Evolutionary conservation across 2,329 filamentous ascomycete genomes (phyloP).

Genomic region (Apiospora arundinis): DNA sequence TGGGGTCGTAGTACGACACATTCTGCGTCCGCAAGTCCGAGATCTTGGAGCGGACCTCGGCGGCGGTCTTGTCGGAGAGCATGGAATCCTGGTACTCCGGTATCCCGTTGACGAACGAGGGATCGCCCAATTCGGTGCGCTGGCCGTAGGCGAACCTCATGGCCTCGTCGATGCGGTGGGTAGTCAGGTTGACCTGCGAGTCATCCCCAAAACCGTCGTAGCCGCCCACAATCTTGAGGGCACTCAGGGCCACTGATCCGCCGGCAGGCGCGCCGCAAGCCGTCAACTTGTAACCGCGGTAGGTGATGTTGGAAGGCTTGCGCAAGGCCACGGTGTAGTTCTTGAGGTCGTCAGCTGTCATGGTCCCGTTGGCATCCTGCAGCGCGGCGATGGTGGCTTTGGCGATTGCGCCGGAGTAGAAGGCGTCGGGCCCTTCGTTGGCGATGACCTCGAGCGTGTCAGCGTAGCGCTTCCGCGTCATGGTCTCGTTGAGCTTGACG

Average conservation of each 20-base stretch:
- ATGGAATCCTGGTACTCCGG: constrained; percentile 66
- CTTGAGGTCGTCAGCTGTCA: constrained; percentile 80
- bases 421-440: constrained; percentile 42
- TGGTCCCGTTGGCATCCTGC: constrained; percentile 70
- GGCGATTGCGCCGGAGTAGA: constrained; percentile 52
- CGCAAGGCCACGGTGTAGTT: constrained; percentile 75
- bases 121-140: constrained; percentile 77
- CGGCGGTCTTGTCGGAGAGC: constrained; percentile 67
- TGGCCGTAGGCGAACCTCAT: constrained; percentile 82
- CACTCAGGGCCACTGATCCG: constrained; percentile 74
- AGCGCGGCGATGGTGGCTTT: constrained; percentile 62
- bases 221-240: constrained; percentile 76
- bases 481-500: constrained; percentile 43
- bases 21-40: constrained; percentile 47
- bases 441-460: constrained; percentile 59
- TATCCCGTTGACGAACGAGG: constrained; percentile 68
- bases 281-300: constrained; percentile 74
- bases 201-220: constrained; percentile 69
- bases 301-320: constrained; percentile 65
- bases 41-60: constrained; percentile 56
- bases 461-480: constrained; percentile 60
- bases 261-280: constrained; percentile 74
- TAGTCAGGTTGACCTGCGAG: constrained; percentile 63
- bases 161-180: constrained; percentile 82
- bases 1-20: constrained; percentile 52